Evolutionary conservation across 352 stramenopile genomes (phyloP).

Genomic region (Globisporangium megalacanthum): DNA sequence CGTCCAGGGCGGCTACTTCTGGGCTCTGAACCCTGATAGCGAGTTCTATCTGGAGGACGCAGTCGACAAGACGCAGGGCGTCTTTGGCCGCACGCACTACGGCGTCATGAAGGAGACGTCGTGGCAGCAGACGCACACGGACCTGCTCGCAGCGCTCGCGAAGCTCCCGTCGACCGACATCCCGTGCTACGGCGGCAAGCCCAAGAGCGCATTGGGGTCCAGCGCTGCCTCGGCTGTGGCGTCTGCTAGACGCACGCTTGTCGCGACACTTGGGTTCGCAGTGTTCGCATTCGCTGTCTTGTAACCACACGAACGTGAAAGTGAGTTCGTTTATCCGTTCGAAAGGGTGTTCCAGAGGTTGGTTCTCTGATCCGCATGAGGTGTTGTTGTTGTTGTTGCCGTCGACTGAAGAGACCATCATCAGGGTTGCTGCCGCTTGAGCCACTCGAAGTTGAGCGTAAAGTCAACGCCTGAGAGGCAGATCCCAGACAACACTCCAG

Average conservation of each 20-base stretch:
- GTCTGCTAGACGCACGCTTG: background rate
- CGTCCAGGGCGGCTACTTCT: conserved; percentile 59
- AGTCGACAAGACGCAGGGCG: conserved; percentile 28
- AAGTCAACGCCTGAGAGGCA: no score
- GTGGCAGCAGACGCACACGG: conserved; percentile 47
- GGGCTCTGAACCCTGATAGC: conserved; percentile 55
- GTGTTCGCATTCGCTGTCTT: background rate
- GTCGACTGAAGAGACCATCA: no score
- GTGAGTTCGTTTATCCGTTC: no score
- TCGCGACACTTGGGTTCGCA: background rate
- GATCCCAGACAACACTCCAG: no score
- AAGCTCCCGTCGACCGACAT: conserved; percentile 38
- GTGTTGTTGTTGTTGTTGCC: no score
- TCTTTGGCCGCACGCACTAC: conserved; percentile 51
- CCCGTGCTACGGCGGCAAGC: conserved; percentile 48
- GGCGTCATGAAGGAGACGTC: conserved; percentile 47
- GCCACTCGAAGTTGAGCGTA: no score
- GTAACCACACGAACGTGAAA: background rate
- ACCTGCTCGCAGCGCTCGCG: conserved; percentile 40
- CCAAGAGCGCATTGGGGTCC: background rate
- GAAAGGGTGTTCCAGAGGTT: no score
- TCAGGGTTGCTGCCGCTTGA: no score
- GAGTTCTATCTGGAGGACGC: conserved; percentile 55
- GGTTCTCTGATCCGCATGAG: no score
- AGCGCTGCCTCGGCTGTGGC: background rate